Base-by-base conservation (phyloP, 768 basidiomycete species). In the Infundibulicybe gibba region DNA sequence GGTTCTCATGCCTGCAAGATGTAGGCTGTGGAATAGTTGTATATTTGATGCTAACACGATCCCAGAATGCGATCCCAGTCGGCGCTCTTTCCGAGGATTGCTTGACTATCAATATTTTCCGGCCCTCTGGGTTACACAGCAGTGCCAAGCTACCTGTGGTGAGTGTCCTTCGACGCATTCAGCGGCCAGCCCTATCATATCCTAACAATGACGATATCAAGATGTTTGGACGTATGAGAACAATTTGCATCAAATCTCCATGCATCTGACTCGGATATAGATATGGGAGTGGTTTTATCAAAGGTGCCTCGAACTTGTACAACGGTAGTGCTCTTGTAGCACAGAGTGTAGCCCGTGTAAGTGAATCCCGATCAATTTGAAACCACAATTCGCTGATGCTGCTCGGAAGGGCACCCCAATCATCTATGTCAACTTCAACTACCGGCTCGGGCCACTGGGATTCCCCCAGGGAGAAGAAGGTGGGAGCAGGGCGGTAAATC, bases 81-180 rank as follows among this genome's bases (percentile, higher is more conserved):
- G 58, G 13, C 52, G 58, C 38, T 55, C 49, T 37, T n/a, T 42
- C 46, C 39, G 81, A 84, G 56, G 80, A 83, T 49, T 83, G 80
- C 55, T 61, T 84, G 42, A 80, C 77, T 17, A 64, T 83, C 43
- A 82, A 83, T 52, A 62, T 85, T 4, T 79, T 76, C 46, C 65
- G 78, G 16, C 81, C 82, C 0, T 64, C 71, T 0, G 69, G 69
- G 10, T 43, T 63, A 9, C 37, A 37, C 3, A 4, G 53, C 1
- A 54, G 55, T 43, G 61, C 64, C 2, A 60, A 59, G 33, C 56
- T 76, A 5, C 72, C 74, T 11, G 65, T 76, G 39, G 71, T 72
- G 47, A 53, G 66, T 54, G 14, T 38, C 25, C 8, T 25, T 25
- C 25, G 25, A 25, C 25, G 25, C 25, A 4, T 25, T 8, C 25